Base-by-base conservation (phyloP, 2,329 filamentous ascomycete species). In the Ascosphaera apis region DNA sequence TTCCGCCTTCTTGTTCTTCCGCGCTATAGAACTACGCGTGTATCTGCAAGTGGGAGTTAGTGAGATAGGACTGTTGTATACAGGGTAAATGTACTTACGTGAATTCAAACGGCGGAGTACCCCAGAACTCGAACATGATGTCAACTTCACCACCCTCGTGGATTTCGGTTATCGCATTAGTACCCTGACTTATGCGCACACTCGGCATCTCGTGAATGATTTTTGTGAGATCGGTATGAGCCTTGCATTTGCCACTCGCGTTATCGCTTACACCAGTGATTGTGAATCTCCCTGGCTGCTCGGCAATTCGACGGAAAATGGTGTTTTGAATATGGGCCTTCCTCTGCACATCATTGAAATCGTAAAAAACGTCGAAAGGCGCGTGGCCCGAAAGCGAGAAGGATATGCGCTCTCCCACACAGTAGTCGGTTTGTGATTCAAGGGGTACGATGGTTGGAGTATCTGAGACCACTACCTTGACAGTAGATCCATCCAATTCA, bases 81-180 rank as follows among this genome's bases (percentile, higher is more conserved):
- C 12, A n/a, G 18, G 13, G 25, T 30, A 13, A 16, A 23, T 18
- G 37, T 36, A 55, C 61, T 51, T 54, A 66, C 39, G 86, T 93
- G 52, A 95, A 98, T 56, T 95, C 88, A 49, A 98, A 98, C 1
- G 88, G 88, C 41, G 88, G 83, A 4, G 80, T 84, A 38, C 91
- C 88, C 62, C 79, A 84, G 57, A 98, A 98, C 48, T 92, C 80
- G 47, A 98, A 95, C 5, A 82, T 61, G 36, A 98, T 83, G 51
- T 93, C 81, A 1, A 88, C 83, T 52, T 91, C 79, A 41, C 83
- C 83, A 45, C 88, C 88, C 60, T 98, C 86, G 53, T 95, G 91
- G 42, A 98, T 98, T 51, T 95, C 88, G 25, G 91, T 75, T 44
- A 78, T 72, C 4, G 74, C 70, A 40, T 80, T 74, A 41, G 69